Conservation (phyloP, 345 rosid species). For the Brassica nigra region DNA sequence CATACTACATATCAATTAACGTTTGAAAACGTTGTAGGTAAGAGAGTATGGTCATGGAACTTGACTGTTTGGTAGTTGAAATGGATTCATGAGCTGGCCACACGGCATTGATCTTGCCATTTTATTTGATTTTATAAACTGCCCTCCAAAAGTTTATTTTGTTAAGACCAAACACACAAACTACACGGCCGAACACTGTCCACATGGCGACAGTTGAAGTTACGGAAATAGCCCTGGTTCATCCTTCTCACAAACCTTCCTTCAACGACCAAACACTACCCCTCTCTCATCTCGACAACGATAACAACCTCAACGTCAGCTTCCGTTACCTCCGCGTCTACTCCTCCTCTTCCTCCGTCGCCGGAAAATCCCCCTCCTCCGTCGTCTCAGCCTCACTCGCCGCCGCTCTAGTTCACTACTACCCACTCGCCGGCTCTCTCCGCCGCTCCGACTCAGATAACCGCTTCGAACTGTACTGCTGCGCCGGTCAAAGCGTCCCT, state of each 20-base stretch:
- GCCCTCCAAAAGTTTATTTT: not conserved
- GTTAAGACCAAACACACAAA: constrained; percentile 2
- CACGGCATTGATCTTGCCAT: constrained; percentile 30
- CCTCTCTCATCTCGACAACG: constrained; percentile 75
- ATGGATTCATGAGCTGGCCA: constrained; percentile 16
- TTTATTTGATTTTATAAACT: not conserved
- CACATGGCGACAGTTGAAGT: constrained; percentile 46
- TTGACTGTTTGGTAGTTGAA: constrained; percentile 29
- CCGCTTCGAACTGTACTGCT: constrained; percentile 52
- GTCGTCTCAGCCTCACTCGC: constrained; percentile 59
- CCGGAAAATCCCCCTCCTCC: constrained; percentile 31
- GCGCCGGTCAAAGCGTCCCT: constrained; percentile 57
- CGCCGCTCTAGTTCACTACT: constrained; percentile 59
- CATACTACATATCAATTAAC: not conserved
- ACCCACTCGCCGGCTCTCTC: constrained; percentile 66
- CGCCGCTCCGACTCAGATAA: constrained; percentile 32
- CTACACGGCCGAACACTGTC: not conserved
- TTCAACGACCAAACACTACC: constrained; percentile 52
- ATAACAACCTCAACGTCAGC: constrained; percentile 61
- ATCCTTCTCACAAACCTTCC: constrained; percentile 54
- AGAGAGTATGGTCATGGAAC: constrained; percentile 24
- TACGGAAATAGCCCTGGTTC: constrained; percentile 50
- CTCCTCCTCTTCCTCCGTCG: constrained; percentile 42
- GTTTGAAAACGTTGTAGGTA: constrained; percentile 10
- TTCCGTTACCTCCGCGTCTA: constrained; percentile 84